phyloP scores from a whole-genome alignment of 179 eudicot species.

The Dionaea muscipula region DNA sequence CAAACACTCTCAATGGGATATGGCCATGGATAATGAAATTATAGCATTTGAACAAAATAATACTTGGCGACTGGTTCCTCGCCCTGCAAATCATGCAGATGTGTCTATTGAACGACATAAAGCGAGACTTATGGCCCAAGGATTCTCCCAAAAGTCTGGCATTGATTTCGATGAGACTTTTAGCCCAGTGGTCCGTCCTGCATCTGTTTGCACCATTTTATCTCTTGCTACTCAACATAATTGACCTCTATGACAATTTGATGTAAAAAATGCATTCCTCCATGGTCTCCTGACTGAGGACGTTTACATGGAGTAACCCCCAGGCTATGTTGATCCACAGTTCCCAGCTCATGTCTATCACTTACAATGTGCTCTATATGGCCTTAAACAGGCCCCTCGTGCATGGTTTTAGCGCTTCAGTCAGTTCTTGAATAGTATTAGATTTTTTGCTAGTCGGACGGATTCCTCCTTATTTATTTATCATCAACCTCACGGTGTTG shows the following conservation, averaged over 20 bases:
- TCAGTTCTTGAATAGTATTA: background rate
- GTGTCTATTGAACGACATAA: background rate
- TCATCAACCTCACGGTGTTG: background rate
- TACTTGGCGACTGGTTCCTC: no score
- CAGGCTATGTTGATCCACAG: background rate
- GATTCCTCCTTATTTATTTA: conserved; percentile 12
- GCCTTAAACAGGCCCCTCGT: no score
- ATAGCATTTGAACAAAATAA: no score
- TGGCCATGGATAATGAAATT: no score
- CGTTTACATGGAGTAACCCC: conserved; percentile 2
- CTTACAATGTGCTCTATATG: background rate
- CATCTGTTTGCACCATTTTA: background rate
- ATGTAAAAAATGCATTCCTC: conserved; percentile 3
- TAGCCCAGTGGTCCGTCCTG: no score
- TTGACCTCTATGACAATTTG: background rate
- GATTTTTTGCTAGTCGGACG: conserved; percentile 1
- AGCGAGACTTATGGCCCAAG: background rate
- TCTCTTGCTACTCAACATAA: background rate
- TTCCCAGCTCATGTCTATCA: conserved; percentile 1
- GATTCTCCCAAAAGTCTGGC: background rate
- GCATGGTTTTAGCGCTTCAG: conserved; percentile 9
- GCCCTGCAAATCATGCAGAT: background rate
- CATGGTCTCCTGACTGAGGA: background rate
- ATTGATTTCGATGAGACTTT: background rate
- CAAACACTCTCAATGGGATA: no score